Conservation (phyloP, 768 basidiomycete genomes). For the Suillus bovinus region DNA sequence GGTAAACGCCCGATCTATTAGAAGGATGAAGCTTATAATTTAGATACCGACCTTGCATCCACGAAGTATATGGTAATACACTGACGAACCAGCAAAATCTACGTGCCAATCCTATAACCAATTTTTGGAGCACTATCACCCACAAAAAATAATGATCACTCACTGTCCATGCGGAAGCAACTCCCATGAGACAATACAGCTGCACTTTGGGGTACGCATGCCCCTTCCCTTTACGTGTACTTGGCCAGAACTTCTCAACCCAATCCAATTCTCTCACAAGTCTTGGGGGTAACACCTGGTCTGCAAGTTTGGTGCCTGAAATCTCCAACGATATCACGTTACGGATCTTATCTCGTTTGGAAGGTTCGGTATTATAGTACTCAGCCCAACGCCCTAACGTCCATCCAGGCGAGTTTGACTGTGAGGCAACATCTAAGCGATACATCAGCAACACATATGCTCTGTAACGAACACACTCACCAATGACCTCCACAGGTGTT, state of each 20-base stretch:
- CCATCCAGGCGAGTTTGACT: slow-evolving; percentile 86
- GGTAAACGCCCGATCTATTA: slow-evolving; percentile 6
- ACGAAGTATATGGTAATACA: slow-evolving; percentile 92
- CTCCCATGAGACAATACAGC: slow-evolving; percentile 96
- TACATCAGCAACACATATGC: slow-evolving; percentile 8
- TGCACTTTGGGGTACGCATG: slow-evolving; percentile 91
- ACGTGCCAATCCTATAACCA: slow-evolving; percentile 88
- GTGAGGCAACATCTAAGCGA: slow-evolving; percentile 77
- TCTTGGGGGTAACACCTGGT: slow-evolving; percentile 78
- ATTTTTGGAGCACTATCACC: neutral
- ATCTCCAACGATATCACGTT: slow-evolving; percentile 97
- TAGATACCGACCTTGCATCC: slow-evolving; percentile 69
- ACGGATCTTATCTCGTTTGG: slow-evolving; percentile 78
- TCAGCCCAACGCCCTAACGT: slow-evolving; percentile 88
- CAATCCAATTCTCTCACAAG: slow-evolving; percentile 90
- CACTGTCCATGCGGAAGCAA: slow-evolving; percentile 92
- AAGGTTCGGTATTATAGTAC: slow-evolving; percentile 71
- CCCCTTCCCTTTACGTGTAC: slow-evolving; percentile 68
- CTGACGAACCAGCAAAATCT: slow-evolving; percentile 96
- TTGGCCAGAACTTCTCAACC: slow-evolving; percentile 96
- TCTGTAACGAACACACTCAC: slow-evolving; percentile 40
- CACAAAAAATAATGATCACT: slow-evolving; percentile 28
- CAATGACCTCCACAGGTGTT: slow-evolving; percentile 88
- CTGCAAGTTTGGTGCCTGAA: slow-evolving; percentile 78
- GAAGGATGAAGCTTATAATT: neutral